Conservation (phyloP, 768 basidiomycete species). For the Psilocybe subaeruginosa region DNA sequence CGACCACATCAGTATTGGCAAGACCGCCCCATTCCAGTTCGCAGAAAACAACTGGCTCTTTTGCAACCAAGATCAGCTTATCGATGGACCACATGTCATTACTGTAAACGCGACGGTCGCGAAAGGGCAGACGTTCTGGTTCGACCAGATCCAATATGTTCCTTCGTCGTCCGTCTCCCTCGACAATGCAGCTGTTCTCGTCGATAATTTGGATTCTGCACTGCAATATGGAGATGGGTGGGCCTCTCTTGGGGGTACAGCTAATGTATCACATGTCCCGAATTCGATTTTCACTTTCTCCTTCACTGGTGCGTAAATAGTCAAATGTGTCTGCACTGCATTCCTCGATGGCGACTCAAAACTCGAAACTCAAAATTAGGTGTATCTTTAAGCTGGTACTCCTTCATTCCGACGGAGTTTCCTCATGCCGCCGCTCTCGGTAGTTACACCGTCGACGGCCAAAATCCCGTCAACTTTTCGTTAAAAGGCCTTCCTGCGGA, state of each 20-base stretch:
- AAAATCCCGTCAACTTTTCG: constrained; percentile 17
- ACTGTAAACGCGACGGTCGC: constrained; percentile 26
- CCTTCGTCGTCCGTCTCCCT: constrained; percentile 19
- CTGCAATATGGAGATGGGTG: constrained; percentile 14
- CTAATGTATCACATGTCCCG: constrained; percentile 19
- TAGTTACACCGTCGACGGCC: constrained; percentile 24
- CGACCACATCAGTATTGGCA: constrained; percentile 6
- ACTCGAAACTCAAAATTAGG: constrained; percentile 5
- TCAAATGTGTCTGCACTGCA: background rate
- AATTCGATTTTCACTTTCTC: constrained; percentile 19
- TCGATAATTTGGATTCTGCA: constrained; percentile 13
- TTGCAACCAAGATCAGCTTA: constrained; percentile 11
- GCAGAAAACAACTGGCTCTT: constrained; percentile 16
- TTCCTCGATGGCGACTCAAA: too few species aligned
- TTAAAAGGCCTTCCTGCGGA: constrained; percentile 18
- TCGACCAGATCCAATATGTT: constrained; percentile 29
- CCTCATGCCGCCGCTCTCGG: constrained; percentile 17
- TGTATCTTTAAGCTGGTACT: constrained; percentile 27
- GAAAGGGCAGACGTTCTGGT: constrained; percentile 28
- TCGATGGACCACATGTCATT: constrained; percentile 27
- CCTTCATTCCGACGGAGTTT: constrained; percentile 20
- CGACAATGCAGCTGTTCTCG: constrained; percentile 6
- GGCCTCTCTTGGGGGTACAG: constrained; percentile 13
- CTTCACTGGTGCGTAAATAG: constrained; percentile 24
- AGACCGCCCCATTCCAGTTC: background rate